Evolutionary conservation across 495 filamentous ascomycete genomes (phyloP).

Genomic region (Hypomontagnella monticulosa): DNA sequence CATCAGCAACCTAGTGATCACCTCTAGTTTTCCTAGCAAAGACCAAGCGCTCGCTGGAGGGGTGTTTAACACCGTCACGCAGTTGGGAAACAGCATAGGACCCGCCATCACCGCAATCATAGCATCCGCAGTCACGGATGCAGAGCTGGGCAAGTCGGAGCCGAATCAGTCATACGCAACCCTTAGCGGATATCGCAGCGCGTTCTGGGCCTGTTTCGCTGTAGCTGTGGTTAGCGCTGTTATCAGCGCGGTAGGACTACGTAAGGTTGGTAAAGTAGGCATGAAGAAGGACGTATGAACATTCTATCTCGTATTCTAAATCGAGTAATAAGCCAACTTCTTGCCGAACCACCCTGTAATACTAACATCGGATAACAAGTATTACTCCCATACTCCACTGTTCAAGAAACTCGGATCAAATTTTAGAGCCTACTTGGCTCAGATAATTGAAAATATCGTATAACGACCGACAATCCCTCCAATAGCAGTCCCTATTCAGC

Average conservation of each 20-base stretch:
- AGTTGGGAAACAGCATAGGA: constrained; percentile 69
- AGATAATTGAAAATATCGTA: too few species aligned
- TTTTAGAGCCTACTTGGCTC: too few species aligned
- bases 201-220: constrained; percentile 69
- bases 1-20: constrained; percentile 68
- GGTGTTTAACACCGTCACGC: constrained; percentile 70
- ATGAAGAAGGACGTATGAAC: constrained; percentile 55
- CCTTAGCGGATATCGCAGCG: constrained; percentile 66
- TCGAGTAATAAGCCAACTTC: too few species aligned
- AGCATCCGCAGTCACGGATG: constrained; percentile 60
- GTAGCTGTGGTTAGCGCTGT: constrained; percentile 51
- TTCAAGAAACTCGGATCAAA: too few species aligned
- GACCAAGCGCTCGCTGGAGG: constrained; percentile 71
- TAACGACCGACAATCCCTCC: too few species aligned
- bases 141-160: constrained; percentile 14
- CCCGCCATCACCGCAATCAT: constrained; percentile 66
- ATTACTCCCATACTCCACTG: too few species aligned
- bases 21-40: constrained; percentile 63
- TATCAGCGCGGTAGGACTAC: constrained; percentile 57
- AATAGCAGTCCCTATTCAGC: too few species aligned
- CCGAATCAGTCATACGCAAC: constrained; percentile 45
- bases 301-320: too few species aligned
- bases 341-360: too few species aligned
- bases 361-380: too few species aligned
- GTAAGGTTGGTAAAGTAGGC: constrained; percentile 63